Evolutionary conservation across 2,329 filamentous ascomycete genomes (phyloP), one percentile per base, ranked within the genome.

Genomic region (Blastomyces silverae): DNA sequence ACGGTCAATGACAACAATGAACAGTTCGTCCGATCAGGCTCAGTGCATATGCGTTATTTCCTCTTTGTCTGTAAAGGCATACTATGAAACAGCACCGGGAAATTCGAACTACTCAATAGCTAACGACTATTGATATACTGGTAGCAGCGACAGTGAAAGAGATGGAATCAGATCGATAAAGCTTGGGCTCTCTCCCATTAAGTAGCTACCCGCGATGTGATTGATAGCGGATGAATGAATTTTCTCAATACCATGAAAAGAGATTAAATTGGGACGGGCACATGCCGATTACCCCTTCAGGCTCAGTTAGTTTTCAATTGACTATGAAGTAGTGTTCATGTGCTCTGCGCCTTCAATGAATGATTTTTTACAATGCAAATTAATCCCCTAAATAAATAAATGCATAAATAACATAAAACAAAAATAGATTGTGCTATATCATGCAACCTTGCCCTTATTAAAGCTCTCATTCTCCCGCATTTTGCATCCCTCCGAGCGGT

Each of bases 1-100:
- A 48, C 10, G 22, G 58, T 48, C 28, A 25, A 48, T 25, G 58
- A 13, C 15, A 48, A 61, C 58, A 61, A 61, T 61, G 25, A 61
- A 48, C 22, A 5, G 58, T 61, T 34, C 58, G 15, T 61, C 39
- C 2, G 25, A 7, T 20, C 42, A 34, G 6, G 42, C 28, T 34
- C 42, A 22, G 42, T 46, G 57, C 39, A 46, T 25, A 8, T 60
- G 57, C 15, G 15, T 28, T 60, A 44, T 31, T 60, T 60, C 34
- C 11, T 20, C 58, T 61, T 61, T 50, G 44, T 50, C 42, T n/a
- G 11, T n/a, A n/a, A 42, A 48, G 44, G 28, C 42, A 48, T 61
- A 48, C 46, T 48, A 37, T 61, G 58, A 61, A 61, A 34, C 58
- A 31, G 3, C 39, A 17, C 22, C 31, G 58, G 2, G 20, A 22